Evolutionary conservation across 1,139 yeast genomes (phyloP), one percentile per base, ranked within the genome.

Genomic region (Candida pseudocylindracea): DNA sequence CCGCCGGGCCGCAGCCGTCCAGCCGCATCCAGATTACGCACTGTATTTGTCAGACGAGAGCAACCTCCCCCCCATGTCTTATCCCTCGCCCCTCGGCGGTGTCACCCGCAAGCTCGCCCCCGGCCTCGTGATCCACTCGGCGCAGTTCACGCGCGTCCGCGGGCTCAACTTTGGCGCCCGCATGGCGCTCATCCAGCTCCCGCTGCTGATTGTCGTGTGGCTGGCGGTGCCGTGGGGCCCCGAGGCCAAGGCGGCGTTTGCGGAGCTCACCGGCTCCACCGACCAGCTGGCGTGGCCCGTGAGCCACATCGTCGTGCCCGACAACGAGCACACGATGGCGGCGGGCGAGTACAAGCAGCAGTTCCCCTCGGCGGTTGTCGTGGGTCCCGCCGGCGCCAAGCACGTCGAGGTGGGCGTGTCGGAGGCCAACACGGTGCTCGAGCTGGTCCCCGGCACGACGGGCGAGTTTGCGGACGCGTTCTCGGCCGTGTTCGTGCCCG

Each of bases 211-310:
- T 15, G 49, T 68, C 8, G 63, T 73, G 8, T 67, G 72, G 63
- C 63, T 72, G 3, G 71, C 80, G 1, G 57, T 72, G 32, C 81
- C 81, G 1, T 65, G 59, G 42, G 67, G 70, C 1, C 53, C 57
- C 6, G 55, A 50, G 28, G 63, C 64, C 5, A 45, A 57, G 27
- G 50, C 53, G 26, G 53, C 58, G 2, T 43, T 68, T 29, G 44
- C 55, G 30, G 43, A 53, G 24, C 49, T 57, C 30, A 46, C 54
- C 1, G 59, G 55, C 1, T 50, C 52, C 31, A 52, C 51, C 15
- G 53, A 48, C 57, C 2, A 33, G 10, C 31, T 30, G 12, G 12
- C 35, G 10, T 34, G 32, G 24, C 35, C 37, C 12, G 41, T 40
- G 25, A 30, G 40, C 15, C 57, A 64, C 38, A 49, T 64, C 32